These are phyloP conservation scores for Yamadazyma atlantica DNA, from an alignment of 1,139 yeast species.

Conservation along the genomic window DNA sequence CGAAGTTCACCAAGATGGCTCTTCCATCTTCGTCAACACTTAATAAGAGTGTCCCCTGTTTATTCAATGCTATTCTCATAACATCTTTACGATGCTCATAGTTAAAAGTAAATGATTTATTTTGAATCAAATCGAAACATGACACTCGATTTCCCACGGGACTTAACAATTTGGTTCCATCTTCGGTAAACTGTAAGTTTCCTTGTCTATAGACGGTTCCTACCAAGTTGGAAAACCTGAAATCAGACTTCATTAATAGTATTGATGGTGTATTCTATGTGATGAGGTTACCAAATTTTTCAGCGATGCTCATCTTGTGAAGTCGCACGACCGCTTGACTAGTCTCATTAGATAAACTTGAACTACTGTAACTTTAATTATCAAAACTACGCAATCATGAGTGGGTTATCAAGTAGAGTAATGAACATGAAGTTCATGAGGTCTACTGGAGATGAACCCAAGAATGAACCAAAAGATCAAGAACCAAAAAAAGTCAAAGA, in stretches of 20 bases:
- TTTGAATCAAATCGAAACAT: conserved; percentile 81
- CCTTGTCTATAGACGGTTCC: conserved; percentile 97
- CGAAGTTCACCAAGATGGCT: conserved; percentile 85
- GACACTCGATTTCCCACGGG: conserved; percentile 96
- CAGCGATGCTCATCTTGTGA: conserved; percentile 2
- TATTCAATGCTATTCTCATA: conserved; percentile 75
- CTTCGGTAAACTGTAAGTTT: conserved; percentile 81
- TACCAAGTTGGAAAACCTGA: conserved; percentile 74
- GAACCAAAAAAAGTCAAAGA: conserved; percentile 52
- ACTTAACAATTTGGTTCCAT: conserved; percentile 78
- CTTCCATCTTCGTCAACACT: conserved; percentile 92
- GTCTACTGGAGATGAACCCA: conserved; percentile 21
- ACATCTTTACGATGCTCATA: conserved; percentile 92
- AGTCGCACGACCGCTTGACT: conserved; percentile 4
- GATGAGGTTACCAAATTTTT: conserved; percentile 7
- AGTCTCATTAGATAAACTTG: too few relatives aligned
- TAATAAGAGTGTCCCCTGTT: conserved; percentile 76
- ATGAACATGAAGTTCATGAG: conserved; percentile 71
- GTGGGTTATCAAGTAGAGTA: conserved; percentile 60
- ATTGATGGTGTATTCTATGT: background rate
- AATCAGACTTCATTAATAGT: conserved; percentile 43
- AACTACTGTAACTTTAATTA: too few relatives aligned
- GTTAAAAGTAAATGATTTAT: conserved; percentile 83
- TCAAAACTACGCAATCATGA: too few relatives aligned
- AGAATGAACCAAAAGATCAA: conserved; percentile 34